A percentile compares a stretch with the other conserved stretches of the same genome.
phyloP scores from a whole-genome alignment of 768 basidiomycete genomes.

The Tricholoma hemisulphureum region DNA sequence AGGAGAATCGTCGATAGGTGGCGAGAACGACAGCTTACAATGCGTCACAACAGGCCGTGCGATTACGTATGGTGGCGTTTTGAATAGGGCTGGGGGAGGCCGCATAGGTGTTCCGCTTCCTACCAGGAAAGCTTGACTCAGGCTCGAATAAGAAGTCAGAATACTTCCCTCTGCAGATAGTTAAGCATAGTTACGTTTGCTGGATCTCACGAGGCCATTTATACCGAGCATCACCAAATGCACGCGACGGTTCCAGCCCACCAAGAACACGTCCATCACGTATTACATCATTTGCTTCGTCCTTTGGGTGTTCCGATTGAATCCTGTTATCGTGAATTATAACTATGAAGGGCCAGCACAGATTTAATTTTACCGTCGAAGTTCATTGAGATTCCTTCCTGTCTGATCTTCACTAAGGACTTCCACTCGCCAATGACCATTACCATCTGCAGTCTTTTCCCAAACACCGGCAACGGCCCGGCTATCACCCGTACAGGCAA shows the following conservation, averaged over 20 bases:
- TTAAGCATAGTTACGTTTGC: slow-evolving; percentile 50
- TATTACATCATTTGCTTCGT: slow-evolving; percentile 73
- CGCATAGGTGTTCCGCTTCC: slow-evolving; percentile 62
- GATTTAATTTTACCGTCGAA: slow-evolving; percentile 58
- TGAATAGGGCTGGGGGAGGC: slow-evolving; percentile 57
- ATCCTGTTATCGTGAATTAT: slow-evolving; percentile 46
- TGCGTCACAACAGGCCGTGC: slow-evolving; percentile 81
- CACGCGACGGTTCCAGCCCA: slow-evolving; percentile 81
- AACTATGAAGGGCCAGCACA: neutral
- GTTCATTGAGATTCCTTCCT: slow-evolving; percentile 84
- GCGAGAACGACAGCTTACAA: slow-evolving; percentile 59
- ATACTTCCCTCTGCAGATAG: neutral
- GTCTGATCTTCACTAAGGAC: slow-evolving; percentile 97
- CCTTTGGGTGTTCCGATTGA: slow-evolving; percentile 76
- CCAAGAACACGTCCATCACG: slow-evolving; percentile 81
- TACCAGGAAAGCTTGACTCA: slow-evolving; percentile 65
- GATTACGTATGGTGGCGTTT: slow-evolving; percentile 92
- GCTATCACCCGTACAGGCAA: slow-evolving; percentile 91
- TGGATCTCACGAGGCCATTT: slow-evolving; percentile 80
- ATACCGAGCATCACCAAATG: slow-evolving; percentile 88
- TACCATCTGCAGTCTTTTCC: slow-evolving; percentile 63
- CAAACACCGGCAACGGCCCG: slow-evolving; percentile 94
- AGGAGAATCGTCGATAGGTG: slow-evolving; percentile 24
- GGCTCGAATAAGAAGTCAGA: slow-evolving; percentile 18
- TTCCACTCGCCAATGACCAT: slow-evolving; percentile 85